Evolutionary conservation across 208 protist genomes (phyloP), one percentile per base, ranked within the genome.

Genomic region (Trypanosomatidae sp.): DNA sequence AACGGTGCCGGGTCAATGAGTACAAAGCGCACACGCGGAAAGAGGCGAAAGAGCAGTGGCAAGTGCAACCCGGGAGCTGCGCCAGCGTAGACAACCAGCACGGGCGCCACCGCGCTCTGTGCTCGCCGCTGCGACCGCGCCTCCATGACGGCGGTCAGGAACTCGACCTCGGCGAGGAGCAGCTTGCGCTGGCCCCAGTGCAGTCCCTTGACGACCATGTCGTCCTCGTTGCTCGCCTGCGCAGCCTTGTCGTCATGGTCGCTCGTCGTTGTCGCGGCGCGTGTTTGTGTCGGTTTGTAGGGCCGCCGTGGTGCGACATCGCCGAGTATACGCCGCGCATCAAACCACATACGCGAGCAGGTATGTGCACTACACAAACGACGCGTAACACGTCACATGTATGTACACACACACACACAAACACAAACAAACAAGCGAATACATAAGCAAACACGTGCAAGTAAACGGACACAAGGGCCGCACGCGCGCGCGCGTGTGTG

Each of bases 121-220:
- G 24, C 27, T 2, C 19, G 0, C 16, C 23, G 30, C 16, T 23
- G 4, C 2, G 25, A 35, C 25, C 33, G 43, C 15, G 33, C 10
- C 24, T 66, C 48, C 3, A 66, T 10, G 23, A 83, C 58, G 4
- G 57, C 53, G 11, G 67, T 63, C 10, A 97, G 71, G 47, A 97
- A 96, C 70, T 97, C 86, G 23, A 98, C 71, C 58, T 97, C 93
- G 1, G 83, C 92, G 3, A 98, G 53, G 3, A 97, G 61, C 41
- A 97, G 54, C 56, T 98, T 97, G 15, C 95, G 68, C 69, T 98
- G 93, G 11, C 95, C 95, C 67, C 80, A 98, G 62, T 98, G 95
- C 21, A 93, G 61, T 4, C 84, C 67, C 42, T 92, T 92, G 15
- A 74, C 13, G 11, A 80, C 56, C 10, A 71, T 37, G 13, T 58